Base-by-base conservation (phyloP, 2,329 filamentous ascomycete genomes). In the Neofusicoccum cordaticola region DNA sequence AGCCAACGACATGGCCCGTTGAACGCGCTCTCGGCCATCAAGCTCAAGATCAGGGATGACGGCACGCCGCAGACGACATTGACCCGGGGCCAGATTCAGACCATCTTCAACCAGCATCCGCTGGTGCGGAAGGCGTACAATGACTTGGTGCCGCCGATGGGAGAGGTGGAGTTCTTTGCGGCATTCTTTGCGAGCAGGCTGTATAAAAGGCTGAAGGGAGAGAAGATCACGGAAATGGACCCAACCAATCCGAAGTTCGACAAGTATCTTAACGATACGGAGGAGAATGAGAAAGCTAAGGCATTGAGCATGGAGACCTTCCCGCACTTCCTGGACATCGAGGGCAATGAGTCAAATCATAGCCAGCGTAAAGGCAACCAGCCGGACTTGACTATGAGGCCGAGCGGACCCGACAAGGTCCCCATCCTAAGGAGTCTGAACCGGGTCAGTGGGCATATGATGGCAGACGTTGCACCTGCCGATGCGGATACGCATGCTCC, bases 271-370 rank as follows among this genome's bases (percentile, higher is more conserved):
- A 87, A 90, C 65, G 84, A 85, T 42, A 90, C 92, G 67, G 90
- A 92, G 69, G 78, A 83, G 52, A 77, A 79, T 31, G 81, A 80
- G 13, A 74, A 76, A 22, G 73, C 79, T 0, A 76, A 75, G 44
- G 78, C 79, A 4, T 72, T 78, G 15, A 70, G 85, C 68, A 81
- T 88, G 3, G 81, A 88, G 39, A 85, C 89, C 64, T 87, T 99
- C 19, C 93, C 95, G 0, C 88, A 93, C 71, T 93, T 96, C 68
- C 93, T 99, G 70, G 91, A 99, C 74, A 79, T 99, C 31, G 92
- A 94, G 73, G 95, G 90, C 35, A 99, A 99, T 73, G 95, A 98
- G 78, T 91, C 95, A 75, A 94, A 99, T 72, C 89, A 96, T 76
- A 96, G 93, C 70, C 91, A 93, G 62, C 86, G 89, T 72, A 89